Evolutionary conservation across 129 eudicot species (phyloP), one percentile per base, ranked within the genome.

Genomic region (Tagetes erecta): DNA sequence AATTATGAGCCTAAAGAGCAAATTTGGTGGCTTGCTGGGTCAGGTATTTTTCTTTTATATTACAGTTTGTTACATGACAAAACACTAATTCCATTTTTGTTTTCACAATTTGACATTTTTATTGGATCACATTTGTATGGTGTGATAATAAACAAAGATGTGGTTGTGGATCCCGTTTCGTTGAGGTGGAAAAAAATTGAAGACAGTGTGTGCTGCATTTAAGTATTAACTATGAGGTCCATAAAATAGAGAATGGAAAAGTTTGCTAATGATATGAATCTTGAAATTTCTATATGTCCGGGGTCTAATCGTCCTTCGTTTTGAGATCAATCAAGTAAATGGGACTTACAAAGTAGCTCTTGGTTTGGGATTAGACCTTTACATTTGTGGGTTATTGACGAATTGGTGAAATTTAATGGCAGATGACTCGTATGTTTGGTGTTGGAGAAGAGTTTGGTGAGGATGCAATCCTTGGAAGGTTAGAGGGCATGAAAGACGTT

Each of bases 401-500:
- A 34, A 51, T 64, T 51, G 58, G 64, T 78, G 71, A 63, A 41
- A 71, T 62, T 77, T 33, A 31, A 67, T 75, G 74, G 73, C 97
- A 95, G 97, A 91, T 91, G 97, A 86, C 97, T 65, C 88, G 92
- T 55, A 72, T 95, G 67, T 87, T 95, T 75, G 99, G 99, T 38
- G 79, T 83, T 64, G 97, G 76, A 64, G 97, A 90, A 80, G 97
- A 91, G 70, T 95, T 95, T 64, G 92, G 86, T 10, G 99, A 88
- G 83, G 99, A 95, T 80, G 94, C 96, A 27, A 91, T 88, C 53
- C 71, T 95, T 12, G 99, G 97, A 71, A 86, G 59, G 87, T 85
- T 95, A 34, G 99, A 95, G 87, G 96, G 99, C 84, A 88, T 95
- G 99, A 95, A 86, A 85, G 97, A 91, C 42, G 82, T 95, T 46